Conservation (phyloP, 306 rosid genomes). For the Citrullus colocynthis region DNA sequence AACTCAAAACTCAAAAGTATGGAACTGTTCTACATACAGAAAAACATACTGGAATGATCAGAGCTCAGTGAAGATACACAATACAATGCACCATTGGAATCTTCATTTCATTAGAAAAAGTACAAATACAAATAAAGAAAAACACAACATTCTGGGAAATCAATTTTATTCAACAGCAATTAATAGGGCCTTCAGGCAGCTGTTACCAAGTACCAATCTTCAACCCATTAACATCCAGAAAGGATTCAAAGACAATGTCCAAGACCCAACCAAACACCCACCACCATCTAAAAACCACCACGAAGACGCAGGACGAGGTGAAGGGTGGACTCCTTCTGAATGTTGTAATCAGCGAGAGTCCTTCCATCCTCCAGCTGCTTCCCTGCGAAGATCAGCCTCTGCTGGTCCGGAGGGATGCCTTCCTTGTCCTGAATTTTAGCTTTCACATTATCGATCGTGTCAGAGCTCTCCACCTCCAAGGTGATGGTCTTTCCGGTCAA, state of each 20-base stretch:
- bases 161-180: background rate
- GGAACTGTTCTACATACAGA: background rate
- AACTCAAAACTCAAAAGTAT: no score
- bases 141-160: background rate
- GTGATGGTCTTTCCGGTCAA: conserved; percentile 9
- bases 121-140: background rate
- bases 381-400: background rate
- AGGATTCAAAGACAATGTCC: background rate
- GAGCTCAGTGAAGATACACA: background rate
- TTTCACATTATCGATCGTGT: background rate
- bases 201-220: background rate
- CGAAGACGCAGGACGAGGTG: conserved; percentile 7
- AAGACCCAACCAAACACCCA: background rate
- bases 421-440: conserved; percentile 3
- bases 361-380: conserved; percentile 5
- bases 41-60: background rate
- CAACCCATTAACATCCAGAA: background rate
- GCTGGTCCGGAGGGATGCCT: conserved; percentile 1
- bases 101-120: background rate
- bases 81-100: background rate
- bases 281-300: conserved; percentile 1
- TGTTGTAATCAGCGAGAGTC: conserved; percentile 5
- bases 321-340: conserved; percentile 5
- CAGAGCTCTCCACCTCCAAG: conserved; percentile 8
- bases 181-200: background rate